Evolutionary conservation across 2,329 filamentous ascomycete species (phyloP), one percentile per base, ranked within the genome.

Genomic region (Claviceps paspali): DNA sequence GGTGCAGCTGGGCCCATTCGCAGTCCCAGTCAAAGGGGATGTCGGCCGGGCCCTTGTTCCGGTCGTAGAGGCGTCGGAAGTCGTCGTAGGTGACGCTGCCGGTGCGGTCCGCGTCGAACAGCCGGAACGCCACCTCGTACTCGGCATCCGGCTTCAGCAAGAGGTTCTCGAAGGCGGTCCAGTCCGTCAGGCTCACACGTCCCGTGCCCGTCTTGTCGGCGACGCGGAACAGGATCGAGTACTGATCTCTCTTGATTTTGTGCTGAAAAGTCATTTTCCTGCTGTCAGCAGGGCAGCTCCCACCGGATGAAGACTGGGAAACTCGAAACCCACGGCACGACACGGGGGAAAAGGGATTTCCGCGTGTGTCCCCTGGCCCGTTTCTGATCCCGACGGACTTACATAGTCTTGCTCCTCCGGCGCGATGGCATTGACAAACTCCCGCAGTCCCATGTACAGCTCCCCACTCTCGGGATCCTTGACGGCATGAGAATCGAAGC

Each of bases 21-120:
- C 83, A 92, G 54, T 87, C 82, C 87, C 91, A 96, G 61, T 98
- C 83, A 54, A 98, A 96, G 11, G 91, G 84, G 44, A 98, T 80
- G 56, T 73, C 84, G 42, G 83, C 71, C 18, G 76, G 64, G n/a
- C 80, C 79, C 66, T 88, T 93, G 70, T 93, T 92, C 50, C 79
- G 67, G 61, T 88, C 82, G 62, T 92, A 95, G 41, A 88, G 65
- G 41, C 76, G 71, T 53, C 84, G 77, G 62, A 98, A 87, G 50
- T 86, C 76, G 28, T 93, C 82, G 54, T 88, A 94, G 57, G 87
- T 88, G 52, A 98, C 85, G 34, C 73, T 73, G 43, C 91, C 91
- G 15, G 76, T 82, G 43, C 82, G 75, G 36, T 88, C 78, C 49
- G 84, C 71, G 54, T 96, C 88, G 61, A 98, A 98, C 38, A 98